Base-by-base conservation (phyloP, 1,139 yeast genomes). In the Ogataea hybrid region DNA sequence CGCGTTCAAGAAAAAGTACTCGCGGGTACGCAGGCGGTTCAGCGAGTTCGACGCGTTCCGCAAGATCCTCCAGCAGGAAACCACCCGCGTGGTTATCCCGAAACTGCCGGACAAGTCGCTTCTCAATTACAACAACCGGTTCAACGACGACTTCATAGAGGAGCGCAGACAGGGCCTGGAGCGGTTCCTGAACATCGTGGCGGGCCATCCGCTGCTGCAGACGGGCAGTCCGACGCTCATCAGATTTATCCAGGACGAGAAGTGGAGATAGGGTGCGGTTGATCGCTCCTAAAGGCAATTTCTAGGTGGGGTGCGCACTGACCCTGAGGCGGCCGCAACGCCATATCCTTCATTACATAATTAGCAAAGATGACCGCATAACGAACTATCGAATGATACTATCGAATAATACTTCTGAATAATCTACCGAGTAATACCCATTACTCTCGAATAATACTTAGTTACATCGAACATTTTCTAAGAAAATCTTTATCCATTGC, bases 151-250 rank as follows among this genome's bases (percentile, higher is more conserved):
- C 37, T 84, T 84, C 46, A 88, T 92, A 47, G 96, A 88, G 57
- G 81, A 79, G 46, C 73, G 98, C 54, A 71, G 96, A 45, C 80
- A 75, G 52, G 97, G 96, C 0, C 70, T 92, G 39, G 96, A 89
- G 60, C 77, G 78, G 58, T 92, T 94, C 64, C 63, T 92, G 32
- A 75, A 76, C 43, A 72, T 78, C 21, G 95, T 92, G 10, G 95
- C 95, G 15, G 95, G 96, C 8, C 98, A 92, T 62, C 98, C 98
- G 2, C 67, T 92, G 48, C 67, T 92, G 45, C 97, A 92, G 64
- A 86, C 96, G 0, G 95, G 96, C 0, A 80, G 92, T n/a, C 78
- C 79, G 52, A 79, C 86, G 1, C 71, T 92, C 51, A 81, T 84
- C 46, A 84, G 90, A 37, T 92, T 92, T 57, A 80, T 92, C 41